A percentile compares a stretch with the other conserved stretches of the same genome.
Evolutionary conservation across 2,329 filamentous ascomycete species (phyloP).

Genomic region (Escovopsis sp.): DNA sequence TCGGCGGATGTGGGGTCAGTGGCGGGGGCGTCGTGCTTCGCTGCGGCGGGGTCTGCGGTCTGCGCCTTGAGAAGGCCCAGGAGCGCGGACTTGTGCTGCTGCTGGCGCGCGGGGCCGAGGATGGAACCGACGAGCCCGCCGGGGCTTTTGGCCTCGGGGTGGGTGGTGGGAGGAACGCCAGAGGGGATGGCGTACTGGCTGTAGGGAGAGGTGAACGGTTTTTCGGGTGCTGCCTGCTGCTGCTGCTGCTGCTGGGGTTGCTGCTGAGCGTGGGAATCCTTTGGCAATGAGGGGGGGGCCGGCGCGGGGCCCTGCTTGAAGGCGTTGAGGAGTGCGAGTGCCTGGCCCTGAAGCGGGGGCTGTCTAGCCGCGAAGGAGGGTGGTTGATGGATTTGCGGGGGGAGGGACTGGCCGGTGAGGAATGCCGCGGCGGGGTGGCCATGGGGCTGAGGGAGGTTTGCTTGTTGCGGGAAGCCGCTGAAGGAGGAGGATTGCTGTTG

Average conservation of each 20-base stretch:
- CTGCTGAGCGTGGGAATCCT: neutral
- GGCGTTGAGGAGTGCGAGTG: slow-evolving; percentile 27
- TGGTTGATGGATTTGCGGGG: slow-evolving; percentile 5
- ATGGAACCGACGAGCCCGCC: slow-evolving; percentile 15
- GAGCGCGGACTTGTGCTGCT: slow-evolving; percentile 30
- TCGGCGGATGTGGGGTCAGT: neutral
- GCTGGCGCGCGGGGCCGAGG: slow-evolving; percentile 8
- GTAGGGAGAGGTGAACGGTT: neutral
- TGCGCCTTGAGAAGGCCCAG: slow-evolving; percentile 39
- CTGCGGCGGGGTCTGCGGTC: slow-evolving; percentile 5
- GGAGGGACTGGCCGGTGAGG: slow-evolving; percentile 7
- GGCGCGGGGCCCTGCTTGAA: slow-evolving; percentile 21
- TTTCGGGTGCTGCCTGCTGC: neutral
- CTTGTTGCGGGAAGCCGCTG: slow-evolving; percentile 16
- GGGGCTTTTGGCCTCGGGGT: slow-evolving; percentile 7
- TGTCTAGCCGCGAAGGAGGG: slow-evolving; percentile 9
- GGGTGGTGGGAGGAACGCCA: neutral
- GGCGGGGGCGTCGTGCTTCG: too few relatives aligned
- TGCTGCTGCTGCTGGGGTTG: neutral
- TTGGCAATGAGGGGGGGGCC: neutral
- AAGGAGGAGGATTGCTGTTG: slow-evolving; percentile 30
- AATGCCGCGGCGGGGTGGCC: neutral
- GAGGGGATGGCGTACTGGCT: slow-evolving; percentile 1
- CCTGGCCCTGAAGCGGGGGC: slow-evolving; percentile 23
- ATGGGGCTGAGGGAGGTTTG: slow-evolving; percentile 3